phyloP scores from a whole-genome alignment of 768 basidiomycete genomes.

The Naganishia vishniacii region DNA sequence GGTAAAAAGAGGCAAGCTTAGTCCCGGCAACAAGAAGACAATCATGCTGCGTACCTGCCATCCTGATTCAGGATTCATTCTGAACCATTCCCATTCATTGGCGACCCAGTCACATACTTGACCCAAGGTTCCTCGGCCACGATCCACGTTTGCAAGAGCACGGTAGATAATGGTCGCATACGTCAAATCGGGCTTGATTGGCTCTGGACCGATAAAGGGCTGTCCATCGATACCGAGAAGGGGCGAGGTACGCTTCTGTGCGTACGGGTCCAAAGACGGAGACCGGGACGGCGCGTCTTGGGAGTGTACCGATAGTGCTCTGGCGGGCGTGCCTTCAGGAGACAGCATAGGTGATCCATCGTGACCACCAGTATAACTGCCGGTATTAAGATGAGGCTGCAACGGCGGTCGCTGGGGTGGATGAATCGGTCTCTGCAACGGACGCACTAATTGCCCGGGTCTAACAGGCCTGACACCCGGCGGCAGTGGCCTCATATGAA shows the following conservation, averaged over 20 bases:
- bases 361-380: not conserved
- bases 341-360: slow-evolving; percentile 5
- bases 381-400: slow-evolving; percentile 14
- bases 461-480: slow-evolving; percentile 8
- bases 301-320: not conserved
- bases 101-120: slow-evolving; percentile 90
- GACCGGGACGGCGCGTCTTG: slow-evolving; percentile 13
- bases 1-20: slow-evolving; percentile 10
- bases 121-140: slow-evolving; percentile 65
- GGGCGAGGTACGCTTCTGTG: slow-evolving; percentile 26
- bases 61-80: slow-evolving; percentile 69
- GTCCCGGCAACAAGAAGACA: not conserved
- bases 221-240: slow-evolving; percentile 44
- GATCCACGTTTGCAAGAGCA: slow-evolving; percentile 61
- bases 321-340: slow-evolving; percentile 4
- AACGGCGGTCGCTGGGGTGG: slow-evolving; percentile 9
- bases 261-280: slow-evolving; percentile 4
- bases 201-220: slow-evolving; percentile 51
- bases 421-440: not conserved
- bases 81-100: slow-evolving; percentile 83
- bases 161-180: slow-evolving; percentile 88
- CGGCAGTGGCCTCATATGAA: slow-evolving; percentile 5
- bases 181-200: slow-evolving; percentile 80
- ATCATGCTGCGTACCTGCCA: slow-evolving; percentile 70
- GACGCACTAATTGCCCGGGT: slow-evolving; percentile 1